Percentiles rank a stretch among this genome's conserved stretches.
Conservation (phyloP, 352 stramenopile species). For the Globisporangium middletonii region DNA sequence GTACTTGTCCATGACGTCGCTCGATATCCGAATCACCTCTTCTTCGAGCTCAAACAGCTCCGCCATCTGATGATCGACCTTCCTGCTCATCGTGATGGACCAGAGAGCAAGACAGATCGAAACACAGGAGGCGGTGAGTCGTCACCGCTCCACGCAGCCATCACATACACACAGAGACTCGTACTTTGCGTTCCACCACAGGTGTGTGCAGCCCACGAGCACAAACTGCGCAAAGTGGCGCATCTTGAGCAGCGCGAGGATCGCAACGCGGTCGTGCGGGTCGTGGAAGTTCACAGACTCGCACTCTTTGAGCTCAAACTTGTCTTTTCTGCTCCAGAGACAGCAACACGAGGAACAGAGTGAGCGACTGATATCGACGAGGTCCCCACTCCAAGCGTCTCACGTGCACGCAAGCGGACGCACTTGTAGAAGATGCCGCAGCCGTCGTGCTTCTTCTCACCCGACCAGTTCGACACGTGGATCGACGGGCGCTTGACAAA, state of each 20-base stretch:
- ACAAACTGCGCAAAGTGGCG: slow-evolving; percentile 77
- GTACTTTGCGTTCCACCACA: slow-evolving; percentile 87
- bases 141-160: not conserved
- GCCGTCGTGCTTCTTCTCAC: slow-evolving; percentile 84
- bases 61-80: slow-evolving; percentile 85
- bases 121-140: not conserved
- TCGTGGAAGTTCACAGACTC: slow-evolving; percentile 86
- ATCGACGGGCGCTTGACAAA: slow-evolving; percentile 84
- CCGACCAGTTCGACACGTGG: slow-evolving; percentile 82
- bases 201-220: slow-evolving; percentile 74
- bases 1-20: slow-evolving; percentile 80
- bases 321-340: slow-evolving; percentile 50
- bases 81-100: slow-evolving; percentile 22
- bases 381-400: no score
- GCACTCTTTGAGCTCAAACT: slow-evolving; percentile 83
- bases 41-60: slow-evolving; percentile 81
- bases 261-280: slow-evolving; percentile 78
- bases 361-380: no score
- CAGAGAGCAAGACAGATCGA: not conserved
- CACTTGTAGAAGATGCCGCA: slow-evolving; percentile 88
- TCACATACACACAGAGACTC: slow-evolving; percentile 6
- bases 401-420: slow-evolving; percentile 3
- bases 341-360: not conserved
- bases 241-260: slow-evolving; percentile 82
- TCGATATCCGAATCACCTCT: slow-evolving; percentile 77